Percentiles rank a stretch among this genome's conserved stretches.
These are phyloP conservation scores for Pueraria montana DNA, from an alignment of 306 rosid genomes.

Conservation along the genomic window DNA sequence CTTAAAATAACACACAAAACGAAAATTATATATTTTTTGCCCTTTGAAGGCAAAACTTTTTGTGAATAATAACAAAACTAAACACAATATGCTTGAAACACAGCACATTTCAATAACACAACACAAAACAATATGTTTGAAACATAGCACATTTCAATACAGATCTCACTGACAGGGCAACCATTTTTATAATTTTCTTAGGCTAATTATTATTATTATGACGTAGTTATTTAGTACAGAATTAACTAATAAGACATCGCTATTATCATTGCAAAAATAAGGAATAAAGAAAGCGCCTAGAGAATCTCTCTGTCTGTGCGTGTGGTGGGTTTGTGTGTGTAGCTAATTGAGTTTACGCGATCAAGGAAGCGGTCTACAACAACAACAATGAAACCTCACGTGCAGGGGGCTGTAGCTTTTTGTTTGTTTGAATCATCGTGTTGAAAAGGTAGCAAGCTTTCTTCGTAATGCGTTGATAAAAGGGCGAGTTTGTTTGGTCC, in stretches of 20 bases:
- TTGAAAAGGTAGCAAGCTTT: constrained; percentile 45
- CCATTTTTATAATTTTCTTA: background rate
- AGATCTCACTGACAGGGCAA: constrained; percentile 4
- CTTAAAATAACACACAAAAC: background rate
- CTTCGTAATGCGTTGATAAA: constrained; percentile 54
- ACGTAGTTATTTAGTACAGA: background rate
- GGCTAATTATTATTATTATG: background rate
- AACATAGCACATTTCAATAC: background rate
- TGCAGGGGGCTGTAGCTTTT: constrained; percentile 67
- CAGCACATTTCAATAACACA: background rate
- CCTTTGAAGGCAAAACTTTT: background rate
- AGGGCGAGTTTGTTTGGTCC: constrained; percentile 66
- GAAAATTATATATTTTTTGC: background rate
- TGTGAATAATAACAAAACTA: background rate
- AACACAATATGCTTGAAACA: background rate
- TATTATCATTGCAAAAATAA: constrained; percentile 5
- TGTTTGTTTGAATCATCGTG: constrained; percentile 42
- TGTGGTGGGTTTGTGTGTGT: constrained; percentile 6
- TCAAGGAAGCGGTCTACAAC: constrained; percentile 55
- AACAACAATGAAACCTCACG: constrained; percentile 67
- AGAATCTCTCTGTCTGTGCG: constrained; percentile 53
- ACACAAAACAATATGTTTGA: background rate
- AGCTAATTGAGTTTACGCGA: constrained; percentile 43
- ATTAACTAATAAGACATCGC: background rate
- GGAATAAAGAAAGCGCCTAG: constrained; percentile 45